Conservation (phyloP, 1,284 basidiomycete species). For the Cutaneotrichosporon sp. region DNA sequence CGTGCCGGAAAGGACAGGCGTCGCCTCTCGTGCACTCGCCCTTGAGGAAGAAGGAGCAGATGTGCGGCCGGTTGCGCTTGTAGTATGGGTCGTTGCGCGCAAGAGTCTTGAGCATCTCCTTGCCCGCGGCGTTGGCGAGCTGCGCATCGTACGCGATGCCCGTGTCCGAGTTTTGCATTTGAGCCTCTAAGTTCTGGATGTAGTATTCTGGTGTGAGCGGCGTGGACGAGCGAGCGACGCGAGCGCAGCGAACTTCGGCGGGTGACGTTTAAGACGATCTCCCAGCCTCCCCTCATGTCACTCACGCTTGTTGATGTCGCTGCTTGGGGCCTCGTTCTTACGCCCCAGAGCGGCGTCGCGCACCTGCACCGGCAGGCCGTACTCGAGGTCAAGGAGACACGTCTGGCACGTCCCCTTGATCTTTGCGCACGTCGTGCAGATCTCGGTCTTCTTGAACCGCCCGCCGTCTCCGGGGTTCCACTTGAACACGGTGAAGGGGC, state of each 20-base stretch:
- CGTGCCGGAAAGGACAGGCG: constrained; percentile 94
- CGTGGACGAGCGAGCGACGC: not conserved
- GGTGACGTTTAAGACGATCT: not conserved
- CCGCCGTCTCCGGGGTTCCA: constrained; percentile 94
- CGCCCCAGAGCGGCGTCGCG: constrained; percentile 90
- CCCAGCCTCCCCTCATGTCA: not conserved
- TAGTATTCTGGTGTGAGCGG: constrained; percentile 71
- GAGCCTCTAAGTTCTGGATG: constrained; percentile 91
- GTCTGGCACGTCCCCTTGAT: constrained; percentile 99
- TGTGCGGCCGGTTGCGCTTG: constrained; percentile 89
- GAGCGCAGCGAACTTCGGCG: not conserved
- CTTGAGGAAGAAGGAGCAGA: constrained; percentile 95
- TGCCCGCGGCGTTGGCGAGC: constrained; percentile 73
- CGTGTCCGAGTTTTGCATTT: constrained; percentile 56
- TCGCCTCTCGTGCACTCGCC: constrained; percentile 89
- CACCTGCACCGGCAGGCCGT: constrained; percentile 94
- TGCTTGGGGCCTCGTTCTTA: constrained; percentile 85
- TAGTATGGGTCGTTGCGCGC: constrained; percentile 94
- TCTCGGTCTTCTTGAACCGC: constrained; percentile 95
- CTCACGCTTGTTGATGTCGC: constrained; percentile 81
- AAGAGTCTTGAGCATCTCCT: constrained; percentile 93
- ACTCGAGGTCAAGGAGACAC: constrained; percentile 93
- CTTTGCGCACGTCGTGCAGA: constrained; percentile 98
- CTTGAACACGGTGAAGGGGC: constrained; percentile 95
- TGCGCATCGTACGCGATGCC: constrained; percentile 62